These are phyloP conservation scores for Sarocladiaceae sp. DNA, from an alignment of 2,329 filamentous ascomycete species.

Conservation along the genomic window DNA sequence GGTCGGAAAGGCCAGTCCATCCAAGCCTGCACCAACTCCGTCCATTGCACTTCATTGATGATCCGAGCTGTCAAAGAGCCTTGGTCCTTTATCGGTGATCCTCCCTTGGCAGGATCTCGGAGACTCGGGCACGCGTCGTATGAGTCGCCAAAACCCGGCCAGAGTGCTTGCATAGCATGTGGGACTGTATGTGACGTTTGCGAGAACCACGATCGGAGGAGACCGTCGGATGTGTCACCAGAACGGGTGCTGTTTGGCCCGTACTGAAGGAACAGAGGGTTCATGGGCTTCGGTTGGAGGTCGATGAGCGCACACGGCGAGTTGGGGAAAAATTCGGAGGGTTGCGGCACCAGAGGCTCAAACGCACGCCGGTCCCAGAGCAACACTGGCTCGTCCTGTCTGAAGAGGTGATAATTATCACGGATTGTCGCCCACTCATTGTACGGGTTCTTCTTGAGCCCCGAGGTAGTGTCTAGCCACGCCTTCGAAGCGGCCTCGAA, in stretches of 20 bases:
- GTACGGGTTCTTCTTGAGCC: conserved; percentile 25
- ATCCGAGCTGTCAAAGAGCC: conserved; percentile 40
- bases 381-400: conserved; percentile 47
- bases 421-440: conserved; percentile 35
- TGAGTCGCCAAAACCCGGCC: conserved; percentile 52
- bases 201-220: conserved; percentile 36
- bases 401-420: conserved; percentile 52
- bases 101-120: conserved; percentile 43
- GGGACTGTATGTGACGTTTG: conserved; percentile 39
- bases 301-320: conserved; percentile 58
- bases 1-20: conserved; percentile 63
- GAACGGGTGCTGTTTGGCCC: conserved; percentile 34
- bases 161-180: conserved; percentile 46
- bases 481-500: conserved; percentile 24
- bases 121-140: conserved; percentile 44
- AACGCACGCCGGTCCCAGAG: conserved; percentile 66
- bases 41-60: conserved; percentile 51
- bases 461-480: conserved; percentile 25
- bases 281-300: conserved; percentile 55
- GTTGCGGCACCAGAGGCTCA: conserved; percentile 60
- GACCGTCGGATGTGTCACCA: conserved; percentile 49
- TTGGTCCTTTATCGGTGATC: conserved; percentile 32
- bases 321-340: conserved; percentile 64
- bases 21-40: conserved; percentile 56
- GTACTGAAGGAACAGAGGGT: conserved; percentile 42